Base-by-base conservation (phyloP, 345 rosid species). In the Nephelium lappaceum region DNA sequence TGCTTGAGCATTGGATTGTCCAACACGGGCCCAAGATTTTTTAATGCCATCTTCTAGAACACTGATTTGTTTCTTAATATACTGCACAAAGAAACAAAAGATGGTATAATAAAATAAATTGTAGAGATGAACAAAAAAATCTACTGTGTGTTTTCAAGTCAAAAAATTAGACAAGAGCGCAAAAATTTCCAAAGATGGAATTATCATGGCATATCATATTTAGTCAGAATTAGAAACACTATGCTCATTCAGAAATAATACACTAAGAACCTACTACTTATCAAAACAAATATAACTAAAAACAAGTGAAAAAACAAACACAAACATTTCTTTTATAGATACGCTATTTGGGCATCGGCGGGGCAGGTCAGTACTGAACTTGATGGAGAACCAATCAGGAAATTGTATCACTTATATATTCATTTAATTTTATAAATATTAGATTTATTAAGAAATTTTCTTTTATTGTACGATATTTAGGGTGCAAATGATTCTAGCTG, bases 31-130 rank as follows among this genome's bases (percentile, higher is more conserved):
- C 96, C 97, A 93, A 67, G 90, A 88, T 80, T 91, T 92, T 83
- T 92, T 88, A 71, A 95, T 91, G 74, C 91, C 91, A 72, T 87
- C 91, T 87, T 93, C 98, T 72, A 91, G 88, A 69, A 82, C 77
- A 81, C 85, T 78, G 72, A 89, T 78, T 81, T 95, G 95, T 77
- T 89, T 93, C 89, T 90, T 92, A 67, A 92, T 89, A 79, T 87
- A 95, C 99, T 95, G 93, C 82, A 88, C 47, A 67, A 71, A 11
- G 76, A 15, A 73, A 77, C 25, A 61, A 69, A 71, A 75, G 42
- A 63, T 12, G 14, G 72, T 43, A 31, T 57, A 81, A 77, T 67
- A 27, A 71, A 70, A 18, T 58, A 55, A 70, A 9, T 53, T 67
- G 42, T 43, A 69, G 5, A 45, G 19, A 15, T 18, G 55, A 24